A percentile compares a stretch with the other conserved stretches of the same genome.
Evolutionary conservation across 768 basidiomycete species (phyloP).

Genomic region (Clavaria fumosa): DNA sequence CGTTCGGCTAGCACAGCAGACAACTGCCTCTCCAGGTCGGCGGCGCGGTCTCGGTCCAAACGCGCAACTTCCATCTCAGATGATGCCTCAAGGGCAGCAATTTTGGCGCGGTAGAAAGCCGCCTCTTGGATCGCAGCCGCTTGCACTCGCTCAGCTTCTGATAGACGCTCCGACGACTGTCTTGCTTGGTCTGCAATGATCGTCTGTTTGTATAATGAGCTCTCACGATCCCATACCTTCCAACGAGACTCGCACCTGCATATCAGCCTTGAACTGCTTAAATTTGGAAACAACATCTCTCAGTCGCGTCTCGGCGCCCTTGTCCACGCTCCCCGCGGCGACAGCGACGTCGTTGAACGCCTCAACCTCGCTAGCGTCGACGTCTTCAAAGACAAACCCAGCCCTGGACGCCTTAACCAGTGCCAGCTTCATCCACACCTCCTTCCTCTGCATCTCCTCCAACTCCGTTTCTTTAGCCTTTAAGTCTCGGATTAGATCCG

Average conservation of each 20-base stretch:
- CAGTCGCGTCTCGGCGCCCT: conserved; percentile 22
- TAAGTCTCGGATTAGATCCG: conserved; percentile 65
- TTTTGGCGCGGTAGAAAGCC: conserved; percentile 88
- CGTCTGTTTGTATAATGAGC: conserved; percentile 29
- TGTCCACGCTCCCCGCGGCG: conserved; percentile 27
- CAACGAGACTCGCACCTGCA: conserved; percentile 48
- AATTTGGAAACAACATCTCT: conserved; percentile 65
- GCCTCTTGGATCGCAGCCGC: conserved; percentile 80
- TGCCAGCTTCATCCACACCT: conserved; percentile 77
- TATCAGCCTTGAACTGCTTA: conserved; percentile 75
- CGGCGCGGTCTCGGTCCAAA: conserved; percentile 63
- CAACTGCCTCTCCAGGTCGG: conserved; percentile 60
- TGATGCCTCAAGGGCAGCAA: conserved; percentile 68
- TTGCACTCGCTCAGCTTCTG: conserved; percentile 66
- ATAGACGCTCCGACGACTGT: conserved; percentile 58
- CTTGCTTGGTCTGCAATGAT: conserved; percentile 61
- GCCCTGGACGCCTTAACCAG: conserved; percentile 57
- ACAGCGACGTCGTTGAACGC: conserved; percentile 17
- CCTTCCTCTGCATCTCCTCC: conserved; percentile 57
- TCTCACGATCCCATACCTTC: conserved; percentile 8
- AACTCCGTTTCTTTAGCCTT: conserved; percentile 74
- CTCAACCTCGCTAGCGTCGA: conserved; percentile 29
- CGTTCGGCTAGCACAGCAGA: conserved; percentile 46
- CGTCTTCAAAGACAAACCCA: conserved; percentile 57
- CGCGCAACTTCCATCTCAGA: conserved; percentile 48